Percentiles rank a stretch among this genome's conserved stretches.
Evolutionary conservation across 164 flowering plant species (phyloP).

Genomic region (Berberis thunbergii): DNA sequence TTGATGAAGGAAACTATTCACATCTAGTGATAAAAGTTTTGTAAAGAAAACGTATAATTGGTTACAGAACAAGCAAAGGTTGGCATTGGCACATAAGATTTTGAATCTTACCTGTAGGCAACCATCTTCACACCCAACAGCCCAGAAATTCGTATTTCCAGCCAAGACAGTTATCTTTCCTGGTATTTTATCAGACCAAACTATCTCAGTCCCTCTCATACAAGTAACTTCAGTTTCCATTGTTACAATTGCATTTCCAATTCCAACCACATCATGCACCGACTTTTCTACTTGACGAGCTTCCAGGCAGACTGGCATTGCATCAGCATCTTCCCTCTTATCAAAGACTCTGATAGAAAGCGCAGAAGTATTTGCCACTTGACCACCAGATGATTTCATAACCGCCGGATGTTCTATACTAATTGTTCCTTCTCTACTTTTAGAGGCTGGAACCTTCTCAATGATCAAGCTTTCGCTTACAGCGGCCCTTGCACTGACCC

Average conservation of each 20-base stretch:
- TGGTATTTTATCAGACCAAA: constrained; percentile 89
- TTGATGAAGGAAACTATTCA: no score
- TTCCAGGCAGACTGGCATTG: constrained; percentile 60
- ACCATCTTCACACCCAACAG: constrained; percentile 96
- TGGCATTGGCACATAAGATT: not conserved
- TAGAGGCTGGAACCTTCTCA: constrained; percentile 61
- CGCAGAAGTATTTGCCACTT: constrained; percentile 18
- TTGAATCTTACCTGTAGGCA: constrained; percentile 60
- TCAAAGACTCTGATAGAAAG: constrained; percentile 73
- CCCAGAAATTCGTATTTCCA: constrained; percentile 98
- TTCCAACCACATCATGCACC: constrained; percentile 60
- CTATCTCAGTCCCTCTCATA: constrained; percentile 48
- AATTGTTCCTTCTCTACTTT: constrained; percentile 39
- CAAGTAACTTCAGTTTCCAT: constrained; percentile 85
- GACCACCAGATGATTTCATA: constrained; percentile 26
- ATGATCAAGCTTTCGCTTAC: constrained; percentile 76
- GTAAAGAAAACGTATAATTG: not conserved
- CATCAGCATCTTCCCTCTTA: constrained; percentile 61
- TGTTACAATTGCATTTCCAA: constrained; percentile 41
- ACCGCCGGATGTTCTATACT: constrained; percentile 44
- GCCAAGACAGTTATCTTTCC: constrained; percentile 89
- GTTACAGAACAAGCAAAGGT: not conserved
- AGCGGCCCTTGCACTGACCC: constrained; percentile 69
- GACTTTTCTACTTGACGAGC: constrained; percentile 76
- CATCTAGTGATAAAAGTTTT: no score